phyloP scores from a whole-genome alignment of 2,329 filamentous ascomycete species.

The Aspergillaceae sp. region DNA sequence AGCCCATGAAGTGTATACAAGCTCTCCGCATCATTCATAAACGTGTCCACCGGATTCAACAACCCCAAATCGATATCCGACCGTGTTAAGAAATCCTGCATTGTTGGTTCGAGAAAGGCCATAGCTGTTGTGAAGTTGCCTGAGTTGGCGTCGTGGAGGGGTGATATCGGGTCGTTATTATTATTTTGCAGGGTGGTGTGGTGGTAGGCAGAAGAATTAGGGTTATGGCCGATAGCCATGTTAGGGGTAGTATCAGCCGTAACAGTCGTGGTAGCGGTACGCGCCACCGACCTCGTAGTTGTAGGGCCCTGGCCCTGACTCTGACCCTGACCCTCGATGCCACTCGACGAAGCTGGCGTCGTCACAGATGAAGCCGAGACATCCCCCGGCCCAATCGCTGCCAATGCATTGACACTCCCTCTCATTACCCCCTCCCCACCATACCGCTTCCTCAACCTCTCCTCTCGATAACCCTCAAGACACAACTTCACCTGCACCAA shows the following conservation, averaged over 20 bases:
- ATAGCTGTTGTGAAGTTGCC: conserved; percentile 15
- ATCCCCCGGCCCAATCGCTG: conserved; percentile 1
- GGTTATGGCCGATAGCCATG: background rate
- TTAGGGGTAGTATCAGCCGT: conserved; percentile 3
- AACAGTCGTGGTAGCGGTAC: background rate
- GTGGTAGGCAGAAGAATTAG: conserved; percentile 3
- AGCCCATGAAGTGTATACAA: conserved; percentile 22
- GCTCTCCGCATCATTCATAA: conserved; percentile 25
- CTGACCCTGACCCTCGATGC: background rate
- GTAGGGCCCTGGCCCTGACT: background rate
- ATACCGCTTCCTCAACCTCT: background rate
- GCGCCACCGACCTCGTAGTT: too few species aligned
- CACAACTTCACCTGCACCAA: conserved; percentile 10
- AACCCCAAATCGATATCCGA: conserved; percentile 7
- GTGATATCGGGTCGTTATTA: background rate
- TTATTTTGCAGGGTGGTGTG: background rate
- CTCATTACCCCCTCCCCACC: background rate
- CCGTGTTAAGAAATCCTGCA: conserved; percentile 15
- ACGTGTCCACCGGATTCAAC: conserved; percentile 28
- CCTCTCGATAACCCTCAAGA: background rate
- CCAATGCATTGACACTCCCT: background rate
- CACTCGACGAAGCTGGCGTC: background rate
- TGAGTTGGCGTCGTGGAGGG: conserved; percentile 13
- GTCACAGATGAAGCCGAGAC: background rate
- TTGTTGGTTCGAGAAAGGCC: conserved; percentile 17